Base-by-base conservation (phyloP, 2,329 filamentous ascomycete genomes). In the Cladobotryum mycophilum region DNA sequence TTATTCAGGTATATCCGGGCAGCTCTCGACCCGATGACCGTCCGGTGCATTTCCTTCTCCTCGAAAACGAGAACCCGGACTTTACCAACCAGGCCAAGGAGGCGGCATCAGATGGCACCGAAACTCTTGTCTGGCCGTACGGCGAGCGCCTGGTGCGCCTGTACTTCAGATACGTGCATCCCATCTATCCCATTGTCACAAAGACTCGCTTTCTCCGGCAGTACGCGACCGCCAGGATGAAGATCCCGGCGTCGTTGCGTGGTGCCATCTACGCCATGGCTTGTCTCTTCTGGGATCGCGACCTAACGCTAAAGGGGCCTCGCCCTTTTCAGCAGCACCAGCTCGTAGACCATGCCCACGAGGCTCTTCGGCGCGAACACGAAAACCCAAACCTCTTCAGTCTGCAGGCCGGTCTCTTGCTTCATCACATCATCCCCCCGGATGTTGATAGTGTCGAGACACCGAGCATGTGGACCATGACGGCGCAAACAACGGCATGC, bases 151-250 rank as follows among this genome's bases (percentile, higher is more conserved):
- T 76, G 4, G 63, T 76, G 14, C 67, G 70, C 2, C 60, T 76
- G 1, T 76, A 70, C 58, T 76, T 76, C 55, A 65, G 64, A 43
- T 67, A 74, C 44, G 67, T 76, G 15, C 74, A 76, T 48, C 69
- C 71, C 0, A 65, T 70, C 2, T 65, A 73, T 14, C 71, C 71
- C 5, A 58, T 75, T 14, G 60, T 76, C 17, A 73, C 72, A 30
- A 76, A 75, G 55, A 62, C 61, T 8, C 66, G 71, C 3, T 75
- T 75, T 43, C 62, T 76, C 1, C 60, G 64, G 3, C 61, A 64
- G 2, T 76, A 74, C 47, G 55, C 60, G 14, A 55, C 57, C 9
- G 62, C 70, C 53, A 73, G 66, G 52, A 58, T 65, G 4, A 61
- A 61, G 40, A 64, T 76, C 35, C 72, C 74, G 1, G 67, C 71